These are phyloP conservation scores for Tulasnella sp. DNA, from an alignment of 768 basidiomycete genomes.

Conservation along the genomic window DNA sequence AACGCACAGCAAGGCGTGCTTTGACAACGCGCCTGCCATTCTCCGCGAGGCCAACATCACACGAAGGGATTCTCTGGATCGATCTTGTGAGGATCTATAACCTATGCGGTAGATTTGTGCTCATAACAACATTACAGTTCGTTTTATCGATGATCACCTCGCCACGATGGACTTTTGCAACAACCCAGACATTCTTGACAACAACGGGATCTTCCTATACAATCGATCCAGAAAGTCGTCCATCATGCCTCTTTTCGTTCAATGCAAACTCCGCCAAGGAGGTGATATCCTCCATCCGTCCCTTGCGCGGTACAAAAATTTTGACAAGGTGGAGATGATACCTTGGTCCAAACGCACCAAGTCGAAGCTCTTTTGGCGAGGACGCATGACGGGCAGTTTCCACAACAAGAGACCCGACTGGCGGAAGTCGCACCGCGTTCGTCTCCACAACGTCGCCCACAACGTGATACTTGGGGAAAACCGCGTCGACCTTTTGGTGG, in stretches of 20 bases:
- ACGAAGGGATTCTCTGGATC: background rate
- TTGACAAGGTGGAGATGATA: constrained; percentile 21
- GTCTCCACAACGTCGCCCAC: constrained; percentile 21
- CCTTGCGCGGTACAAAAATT: constrained; percentile 25
- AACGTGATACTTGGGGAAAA: background rate
- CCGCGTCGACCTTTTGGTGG: background rate
- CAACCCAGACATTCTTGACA: constrained; percentile 24
- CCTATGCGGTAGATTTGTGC: background rate
- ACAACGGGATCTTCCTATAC: constrained; percentile 22
- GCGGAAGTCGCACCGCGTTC: constrained; percentile 25
- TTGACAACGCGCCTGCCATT: background rate
- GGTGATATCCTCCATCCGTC: constrained; percentile 19
- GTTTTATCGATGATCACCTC: constrained; percentile 27
- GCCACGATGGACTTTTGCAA: constrained; percentile 27
- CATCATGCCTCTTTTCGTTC: constrained; percentile 24
- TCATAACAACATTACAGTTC: constrained; percentile 17
- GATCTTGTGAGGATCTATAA: background rate
- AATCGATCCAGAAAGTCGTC: constrained; percentile 23
- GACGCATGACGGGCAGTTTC: constrained; percentile 30
- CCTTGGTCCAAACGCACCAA: constrained; percentile 25
- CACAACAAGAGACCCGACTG: constrained; percentile 24
- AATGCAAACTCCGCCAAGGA: constrained; percentile 25
- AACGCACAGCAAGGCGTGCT: background rate
- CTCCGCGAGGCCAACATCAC: background rate
- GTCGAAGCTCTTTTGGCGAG: constrained; percentile 29